Evolutionary conservation across 2,329 filamentous ascomycete species (phyloP), one percentile per base, ranked within the genome.

Genomic region (Penicillium fuscoglaucum): DNA sequence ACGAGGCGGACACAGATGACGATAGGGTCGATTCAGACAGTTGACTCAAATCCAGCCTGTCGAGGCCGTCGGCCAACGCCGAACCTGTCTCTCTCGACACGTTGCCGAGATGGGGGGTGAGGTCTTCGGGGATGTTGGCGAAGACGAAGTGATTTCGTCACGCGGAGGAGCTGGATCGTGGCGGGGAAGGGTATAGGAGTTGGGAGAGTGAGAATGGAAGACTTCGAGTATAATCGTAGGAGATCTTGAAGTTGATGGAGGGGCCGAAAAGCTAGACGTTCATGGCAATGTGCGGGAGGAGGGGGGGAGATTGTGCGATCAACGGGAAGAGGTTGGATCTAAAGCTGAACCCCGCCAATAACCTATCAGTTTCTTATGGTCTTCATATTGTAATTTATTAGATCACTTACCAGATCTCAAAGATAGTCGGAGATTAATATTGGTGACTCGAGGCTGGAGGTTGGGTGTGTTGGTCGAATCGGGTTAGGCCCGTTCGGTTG

Each of bases 21-120:
- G 74, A 75, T 60, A 71, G 68, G 60, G 75, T 76, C 66, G 75
- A 77, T 73, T 74, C 70, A 70, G 76, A 76, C 70, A 76, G 70
- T 75, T 77, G 74, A 72, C 72, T 74, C 66, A 78, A 64, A 71
- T 78, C 75, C 73, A 79, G 76, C 76, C 76, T 76, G 68, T 78
- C 74, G 66, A 79, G 76, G 75, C 77, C 77, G 68, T 78, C 70
- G 75, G 76, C 77, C 75, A 79, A 73, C 70, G 73, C 74, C 70
- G 73, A 76, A 69, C 69, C 72, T 71, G 68, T 74, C 72, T 73
- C 73, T 75, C 73, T 76, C 75, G 76, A 79, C 76, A 79, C 74
- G 73, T 74, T 78, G 77, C 68, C 70, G 71, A 72, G 67, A 64
- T 70, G 66, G 41, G 58, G 54, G 45, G 40, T 44, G 44, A 58